These are phyloP conservation scores for Cucurbita pepo DNA, from an alignment of 306 rosid genomes.

Conservation along the genomic window DNA sequence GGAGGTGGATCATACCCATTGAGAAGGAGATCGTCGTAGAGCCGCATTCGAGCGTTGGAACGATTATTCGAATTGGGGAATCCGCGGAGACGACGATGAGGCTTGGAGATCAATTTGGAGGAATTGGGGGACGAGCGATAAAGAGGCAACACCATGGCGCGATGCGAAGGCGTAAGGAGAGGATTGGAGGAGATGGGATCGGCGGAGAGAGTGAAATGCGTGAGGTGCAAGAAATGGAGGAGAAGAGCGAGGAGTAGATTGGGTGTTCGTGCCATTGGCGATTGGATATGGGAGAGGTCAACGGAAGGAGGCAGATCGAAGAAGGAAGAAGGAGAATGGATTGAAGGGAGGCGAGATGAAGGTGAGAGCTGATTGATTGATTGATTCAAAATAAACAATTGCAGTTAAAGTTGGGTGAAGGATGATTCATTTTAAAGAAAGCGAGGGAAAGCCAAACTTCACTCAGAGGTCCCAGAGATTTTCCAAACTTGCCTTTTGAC, in stretches of 20 bases:
- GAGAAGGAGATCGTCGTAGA: constrained; percentile 78
- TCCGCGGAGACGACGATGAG: constrained; percentile 54
- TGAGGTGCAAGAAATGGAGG: background rate
- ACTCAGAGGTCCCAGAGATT: background rate
- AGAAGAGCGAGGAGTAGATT: constrained; percentile 10
- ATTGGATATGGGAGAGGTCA: background rate
- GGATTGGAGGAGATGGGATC: constrained; percentile 15
- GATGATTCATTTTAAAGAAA: background rate
- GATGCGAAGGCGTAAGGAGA: constrained; percentile 20
- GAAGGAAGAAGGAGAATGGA: background rate
- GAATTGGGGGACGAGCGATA: constrained; percentile 35
- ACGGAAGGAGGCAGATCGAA: background rate
- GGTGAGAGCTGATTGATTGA: background rate
- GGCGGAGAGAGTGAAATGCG: constrained; percentile 10
- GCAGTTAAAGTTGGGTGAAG: background rate
- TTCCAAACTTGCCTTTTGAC: too few species aligned
- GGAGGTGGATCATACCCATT: constrained; percentile 40
- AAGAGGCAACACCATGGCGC: constrained; percentile 64
- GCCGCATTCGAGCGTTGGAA: constrained; percentile 80
- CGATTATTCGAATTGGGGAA: constrained; percentile 57
- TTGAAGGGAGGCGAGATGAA: background rate
- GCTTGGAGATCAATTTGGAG: constrained; percentile 11
- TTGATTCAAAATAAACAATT: background rate
- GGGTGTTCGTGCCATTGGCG: constrained; percentile 16
- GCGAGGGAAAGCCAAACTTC: background rate